Evolutionary conservation across 1,284 basidiomycete species (phyloP).

Genomic region (Termitomyces sp.): DNA sequence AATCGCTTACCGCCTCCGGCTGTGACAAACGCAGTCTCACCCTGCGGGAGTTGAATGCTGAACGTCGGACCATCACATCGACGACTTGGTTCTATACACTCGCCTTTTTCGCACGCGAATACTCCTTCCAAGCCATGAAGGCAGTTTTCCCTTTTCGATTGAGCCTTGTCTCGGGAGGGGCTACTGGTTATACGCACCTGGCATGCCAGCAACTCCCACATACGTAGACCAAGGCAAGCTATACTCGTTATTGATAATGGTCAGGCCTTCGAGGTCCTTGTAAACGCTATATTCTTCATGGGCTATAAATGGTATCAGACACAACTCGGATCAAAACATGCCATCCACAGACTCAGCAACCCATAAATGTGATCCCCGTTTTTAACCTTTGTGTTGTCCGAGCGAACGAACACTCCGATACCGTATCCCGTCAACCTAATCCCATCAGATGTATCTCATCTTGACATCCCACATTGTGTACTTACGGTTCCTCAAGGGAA

Average conservation of each 20-base stretch:
- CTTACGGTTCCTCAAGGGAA: constrained; percentile 38
- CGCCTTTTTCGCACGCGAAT: constrained; percentile 34
- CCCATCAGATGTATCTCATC: not conserved
- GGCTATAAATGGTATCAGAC: constrained; percentile 1
- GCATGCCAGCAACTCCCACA: constrained; percentile 35
- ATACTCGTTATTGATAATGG: constrained; percentile 29
- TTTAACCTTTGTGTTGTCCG: constrained; percentile 12
- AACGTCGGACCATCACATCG: too few species aligned
- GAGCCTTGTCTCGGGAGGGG: not conserved
- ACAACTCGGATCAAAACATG: not conserved
- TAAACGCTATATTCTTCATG: constrained; percentile 16
- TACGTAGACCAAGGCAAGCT: constrained; percentile 41
- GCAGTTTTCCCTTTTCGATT: constrained; percentile 31
- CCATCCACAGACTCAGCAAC: not conserved
- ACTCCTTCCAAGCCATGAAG: constrained; percentile 37
- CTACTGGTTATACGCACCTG: constrained; percentile 19
- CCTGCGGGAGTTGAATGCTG: constrained; percentile 23
- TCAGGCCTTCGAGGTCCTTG: constrained; percentile 10
- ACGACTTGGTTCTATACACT: not conserved
- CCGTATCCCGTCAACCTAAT: constrained; percentile 15
- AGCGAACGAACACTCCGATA: constrained; percentile 20
- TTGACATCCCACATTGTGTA: not conserved
- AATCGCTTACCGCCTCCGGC: constrained; percentile 41
- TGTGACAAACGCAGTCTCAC: constrained; percentile 53
- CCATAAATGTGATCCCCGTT: constrained; percentile 19